Conservation (phyloP, 495 filamentous ascomycete genomes). For the Symbiotaphrina buchneri region DNA sequence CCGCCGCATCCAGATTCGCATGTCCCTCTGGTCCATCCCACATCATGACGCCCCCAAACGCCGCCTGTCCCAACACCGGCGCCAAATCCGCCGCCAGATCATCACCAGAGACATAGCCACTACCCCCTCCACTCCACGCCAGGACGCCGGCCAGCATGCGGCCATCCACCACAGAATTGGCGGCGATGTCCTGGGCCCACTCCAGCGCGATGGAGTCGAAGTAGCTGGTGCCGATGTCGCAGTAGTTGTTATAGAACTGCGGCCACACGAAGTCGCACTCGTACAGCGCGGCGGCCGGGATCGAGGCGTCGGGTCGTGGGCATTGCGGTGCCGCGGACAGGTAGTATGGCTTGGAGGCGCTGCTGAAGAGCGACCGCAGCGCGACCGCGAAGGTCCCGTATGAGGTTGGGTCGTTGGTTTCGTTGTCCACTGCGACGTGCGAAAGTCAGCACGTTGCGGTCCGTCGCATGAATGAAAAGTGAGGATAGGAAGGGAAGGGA, state of each 20-base stretch:
- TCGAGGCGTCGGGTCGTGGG: slow-evolving; percentile 36
- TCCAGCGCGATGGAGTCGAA: too few relatives aligned
- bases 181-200: slow-evolving; percentile 25
- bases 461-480: too few relatives aligned
- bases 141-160: slow-evolving; percentile 26
- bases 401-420: too few relatives aligned
- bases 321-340: slow-evolving; percentile 48
- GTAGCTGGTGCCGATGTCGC: too few relatives aligned
- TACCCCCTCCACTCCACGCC: slow-evolving; percentile 16
- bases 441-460: too few relatives aligned
- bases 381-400: slow-evolving; percentile 33
- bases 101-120: slow-evolving; percentile 20
- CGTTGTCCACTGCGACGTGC: too few relatives aligned
- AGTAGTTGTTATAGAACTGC: slow-evolving; percentile 48
- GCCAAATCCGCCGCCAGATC: slow-evolving; percentile 15
- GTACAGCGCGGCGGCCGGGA: slow-evolving; percentile 29
- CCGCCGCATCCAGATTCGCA: too few relatives aligned
- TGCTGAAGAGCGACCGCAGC: slow-evolving; percentile 26
- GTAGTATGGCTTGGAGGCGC: slow-evolving; percentile 27
- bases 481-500: slow-evolving; percentile 15
- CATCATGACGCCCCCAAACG: slow-evolving; percentile 49
- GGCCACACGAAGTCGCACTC: slow-evolving; percentile 40
- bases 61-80: slow-evolving; percentile 15
- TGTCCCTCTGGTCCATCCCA: slow-evolving; percentile 47
- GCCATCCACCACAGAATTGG: slow-evolving; percentile 22